Evolutionary conservation across 2,329 filamentous ascomycete genomes (phyloP).

Genomic region (Dothiorella sarmentorum): DNA sequence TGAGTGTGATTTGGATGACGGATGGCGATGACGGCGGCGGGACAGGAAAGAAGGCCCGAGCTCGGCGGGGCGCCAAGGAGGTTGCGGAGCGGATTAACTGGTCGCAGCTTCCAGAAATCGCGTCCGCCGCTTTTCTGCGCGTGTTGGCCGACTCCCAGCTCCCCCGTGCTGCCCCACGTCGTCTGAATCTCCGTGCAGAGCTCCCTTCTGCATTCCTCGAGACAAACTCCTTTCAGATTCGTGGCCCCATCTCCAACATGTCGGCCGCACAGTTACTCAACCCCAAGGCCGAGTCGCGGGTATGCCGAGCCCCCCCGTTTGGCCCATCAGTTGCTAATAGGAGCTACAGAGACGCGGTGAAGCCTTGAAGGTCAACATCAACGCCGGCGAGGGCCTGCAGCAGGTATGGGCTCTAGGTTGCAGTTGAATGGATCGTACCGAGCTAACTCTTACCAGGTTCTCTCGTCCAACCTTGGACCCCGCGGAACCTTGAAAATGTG

Average conservation of each 20-base stretch:
- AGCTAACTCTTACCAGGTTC: constrained; percentile 65
- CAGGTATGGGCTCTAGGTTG: constrained; percentile 44
- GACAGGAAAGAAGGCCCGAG: not conserved
- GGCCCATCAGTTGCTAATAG: constrained; percentile 41
- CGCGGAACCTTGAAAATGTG: constrained; percentile 96
- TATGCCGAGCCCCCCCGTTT: constrained; percentile 47
- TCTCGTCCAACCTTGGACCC: constrained; percentile 94
- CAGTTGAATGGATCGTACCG: not conserved
- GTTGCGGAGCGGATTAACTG: constrained; percentile 8
- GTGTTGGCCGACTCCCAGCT: constrained; percentile 13
- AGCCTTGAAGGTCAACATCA: constrained; percentile 95
- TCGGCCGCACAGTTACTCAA: constrained; percentile 97
- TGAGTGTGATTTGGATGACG: not conserved
- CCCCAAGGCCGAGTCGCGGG: constrained; percentile 96
- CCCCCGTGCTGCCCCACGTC: constrained; percentile 4
- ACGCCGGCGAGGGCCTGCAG: constrained; percentile 77
- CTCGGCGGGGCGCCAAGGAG: not conserved
- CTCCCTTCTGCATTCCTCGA: constrained; percentile 7
- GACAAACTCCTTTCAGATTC: not conserved
- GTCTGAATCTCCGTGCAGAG: not conserved
- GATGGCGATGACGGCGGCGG: constrained; percentile 9
- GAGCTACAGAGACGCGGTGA: constrained; percentile 80
- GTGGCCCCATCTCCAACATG: constrained; percentile 53
- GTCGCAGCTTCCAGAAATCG: constrained; percentile 14
- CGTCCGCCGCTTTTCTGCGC: constrained; percentile 19